Base-by-base conservation (phyloP, 2,329 filamentous ascomycete genomes). In the Colletotrichum theobromicola region DNA sequence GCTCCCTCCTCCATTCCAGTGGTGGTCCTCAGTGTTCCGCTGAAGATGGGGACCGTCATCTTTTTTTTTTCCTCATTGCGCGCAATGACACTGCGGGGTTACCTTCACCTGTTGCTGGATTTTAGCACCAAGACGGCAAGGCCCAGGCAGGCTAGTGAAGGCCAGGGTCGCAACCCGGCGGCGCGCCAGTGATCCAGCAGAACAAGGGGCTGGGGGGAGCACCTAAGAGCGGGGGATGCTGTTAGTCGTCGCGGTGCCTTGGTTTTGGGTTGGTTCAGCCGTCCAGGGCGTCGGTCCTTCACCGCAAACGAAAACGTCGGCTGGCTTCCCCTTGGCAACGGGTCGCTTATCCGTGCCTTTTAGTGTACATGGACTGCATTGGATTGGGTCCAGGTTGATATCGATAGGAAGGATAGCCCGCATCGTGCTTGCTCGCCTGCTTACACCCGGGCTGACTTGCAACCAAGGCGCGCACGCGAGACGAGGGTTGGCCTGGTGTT, bases 91-190 rank as follows among this genome's bases (percentile, higher is more conserved):
- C 72, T 75, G 72, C 72, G 69, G 72, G 72, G 72, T 75, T 67
- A 63, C 46, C 61, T 46, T 46, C n/a, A 46, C n/a, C 42, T 46
- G n/a, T 21, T 46, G 42, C 42, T 46, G 42, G 53, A 35, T 26
- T 34, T 35, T 21, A 61, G 35, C 46, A 13, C 67, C 21, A 12
- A 60, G 16, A 30, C 30, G 57, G 62, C 50, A 50, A n/a, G 21
- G 42, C n/a, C 26, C 60, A 46, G 57, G 50, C 18, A n/a, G 34
- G 28, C 37, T 37, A 34, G 28, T 7, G 18, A 61, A 24, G 46
- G 62, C 68, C 72, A 74, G 72, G 62, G 72, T 75, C 55, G 68
- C 69, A 72, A 72, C 68, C 72, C 68, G 72, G 42, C 68, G 34
- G 24, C 57, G 68, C 63, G 55, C 34, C 68, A 46, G 72, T 69